Base-by-base conservation (phyloP, 208 protist genomes). In the Trypanosoma avium region DNA sequence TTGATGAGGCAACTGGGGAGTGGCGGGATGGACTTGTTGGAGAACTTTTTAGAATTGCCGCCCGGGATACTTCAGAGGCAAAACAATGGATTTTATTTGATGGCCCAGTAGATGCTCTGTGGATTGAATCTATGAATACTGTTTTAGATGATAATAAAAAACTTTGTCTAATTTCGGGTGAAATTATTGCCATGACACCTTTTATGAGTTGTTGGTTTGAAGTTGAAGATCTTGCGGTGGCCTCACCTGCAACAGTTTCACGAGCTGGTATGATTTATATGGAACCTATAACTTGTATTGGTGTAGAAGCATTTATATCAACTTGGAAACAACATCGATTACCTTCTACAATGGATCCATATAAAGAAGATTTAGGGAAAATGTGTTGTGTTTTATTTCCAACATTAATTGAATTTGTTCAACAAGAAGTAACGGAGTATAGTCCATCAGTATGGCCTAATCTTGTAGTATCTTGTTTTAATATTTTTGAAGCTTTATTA, bases 201-300 rank as follows among this genome's bases (percentile, higher is more conserved):
- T 90, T 88, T 67, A 97, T 98, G 92, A 98, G 97, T 65, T 89
- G 98, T 70, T 97, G 98, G 79, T 99, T 99, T 71, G 98, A 99
- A 73, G 94, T 98, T 21, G 92, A 98, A 72, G 96, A 99, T 72
- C 87, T 99, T 17, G 88, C 94, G 8, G 95, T 98, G 19, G 98
- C 98, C 32, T 98, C 97, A 24, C 98, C 98, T 2, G 98, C 98
- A 24, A 99, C 98, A 17, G 98, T 99, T 36, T 98, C 92, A 9
- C 90, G 98, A 43, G 98, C 97, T 19, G 98, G 97, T 62, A 99
- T 99, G 97, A 97, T 99, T 61, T 99, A 98, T 82, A 94, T 99
- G 72, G 94, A 99, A 76, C 97, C 97, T 26, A 65, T 82, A 38
- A 90, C 73, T 55, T 97, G 88, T 68, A 79, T 97, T 29, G 91